Base-by-base conservation (phyloP, 2,329 filamentous ascomycete species). In the Sordariomycetes sp. region DNA sequence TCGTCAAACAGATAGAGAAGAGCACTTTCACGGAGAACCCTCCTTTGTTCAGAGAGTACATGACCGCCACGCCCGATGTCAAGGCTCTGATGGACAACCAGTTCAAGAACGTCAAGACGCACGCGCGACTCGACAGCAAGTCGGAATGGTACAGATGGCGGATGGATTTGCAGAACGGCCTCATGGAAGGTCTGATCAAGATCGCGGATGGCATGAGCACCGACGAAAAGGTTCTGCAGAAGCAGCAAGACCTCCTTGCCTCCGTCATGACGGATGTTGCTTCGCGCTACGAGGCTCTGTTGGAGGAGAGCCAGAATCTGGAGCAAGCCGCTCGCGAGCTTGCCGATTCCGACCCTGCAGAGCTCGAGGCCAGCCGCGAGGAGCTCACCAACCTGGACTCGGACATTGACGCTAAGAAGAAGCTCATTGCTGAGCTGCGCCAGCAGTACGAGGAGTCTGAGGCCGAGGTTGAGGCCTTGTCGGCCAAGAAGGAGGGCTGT, bases 61-160 rank as follows among this genome's bases (percentile, higher is more conserved):
- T 93, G 42, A 79, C 80, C 8, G 90, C 90, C 18, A 75, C 84
- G 1, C 76, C 86, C 1, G 86, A 93, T 41, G 79, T 94, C 52
- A 87, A 85, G 49, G 61, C 76, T 4, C 70, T 93, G 34, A 93
- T 98, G 80, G 90, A 98, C 61, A 92, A 85, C 44, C 88, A 96
- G 53, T 92, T 98, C 67, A 92, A 94, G 57, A 95, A 96, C 50
- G 83, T 94, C 57, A 96, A 95, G 64, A 88, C 86, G 0, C 84
- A 94, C 54, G 86, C 90, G 12, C 76, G 92, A 18, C 70, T 95
- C 11, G 67, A 88, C 33, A 95, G 90, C 62, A 95, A 95, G 54
- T 86, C 86, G 37, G 88, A 92, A 66, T 98, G 92, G 92, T 98
- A 98, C 54, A 83, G 90, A 50, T 98, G 92, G 92, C 81, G 92